Conservation (phyloP, 306 rosid genomes). For the Cicer bijugum region DNA sequence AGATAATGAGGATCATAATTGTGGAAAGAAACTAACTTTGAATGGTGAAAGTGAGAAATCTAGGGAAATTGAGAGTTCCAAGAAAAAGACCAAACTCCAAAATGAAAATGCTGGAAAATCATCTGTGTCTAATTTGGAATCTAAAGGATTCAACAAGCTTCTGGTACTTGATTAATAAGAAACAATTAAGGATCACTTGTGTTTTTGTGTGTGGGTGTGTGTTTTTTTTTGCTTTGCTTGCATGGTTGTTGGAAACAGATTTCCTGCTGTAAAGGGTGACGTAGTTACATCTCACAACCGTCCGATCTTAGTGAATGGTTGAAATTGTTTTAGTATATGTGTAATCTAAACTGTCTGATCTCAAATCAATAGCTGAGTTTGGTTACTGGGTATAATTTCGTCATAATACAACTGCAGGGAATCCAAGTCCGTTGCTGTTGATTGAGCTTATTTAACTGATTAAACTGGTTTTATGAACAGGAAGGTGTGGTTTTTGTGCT, state of each 20-base stretch:
- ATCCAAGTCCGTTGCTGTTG: background rate
- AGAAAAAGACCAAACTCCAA: slow-evolving; percentile 45
- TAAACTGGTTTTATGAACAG: slow-evolving; percentile 53
- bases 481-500: slow-evolving; percentile 90
- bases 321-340: too few relatives aligned
- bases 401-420: too few relatives aligned
- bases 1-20: slow-evolving; percentile 44
- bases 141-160: slow-evolving; percentile 60
- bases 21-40: slow-evolving; percentile 53
- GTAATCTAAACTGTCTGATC: too few relatives aligned
- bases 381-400: too few relatives aligned
- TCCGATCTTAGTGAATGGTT: too few relatives aligned
- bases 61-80: slow-evolving; percentile 43
- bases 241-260: background rate
- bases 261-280: too few relatives aligned
- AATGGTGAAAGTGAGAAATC: slow-evolving; percentile 48
- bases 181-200: slow-evolving; percentile 18
- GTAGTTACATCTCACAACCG: too few relatives aligned
- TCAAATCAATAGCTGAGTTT: too few relatives aligned
- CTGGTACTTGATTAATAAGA: slow-evolving; percentile 55
- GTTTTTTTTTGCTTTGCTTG: slow-evolving; percentile 13
- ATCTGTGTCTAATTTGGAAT: slow-evolving; percentile 46
- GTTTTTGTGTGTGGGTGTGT: background rate
- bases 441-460: slow-evolving; percentile 25
- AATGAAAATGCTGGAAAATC: slow-evolving; percentile 46